Evolutionary conservation across 345 rosid genomes (phyloP).

Genomic region (Conringia planisiliqua): DNA sequence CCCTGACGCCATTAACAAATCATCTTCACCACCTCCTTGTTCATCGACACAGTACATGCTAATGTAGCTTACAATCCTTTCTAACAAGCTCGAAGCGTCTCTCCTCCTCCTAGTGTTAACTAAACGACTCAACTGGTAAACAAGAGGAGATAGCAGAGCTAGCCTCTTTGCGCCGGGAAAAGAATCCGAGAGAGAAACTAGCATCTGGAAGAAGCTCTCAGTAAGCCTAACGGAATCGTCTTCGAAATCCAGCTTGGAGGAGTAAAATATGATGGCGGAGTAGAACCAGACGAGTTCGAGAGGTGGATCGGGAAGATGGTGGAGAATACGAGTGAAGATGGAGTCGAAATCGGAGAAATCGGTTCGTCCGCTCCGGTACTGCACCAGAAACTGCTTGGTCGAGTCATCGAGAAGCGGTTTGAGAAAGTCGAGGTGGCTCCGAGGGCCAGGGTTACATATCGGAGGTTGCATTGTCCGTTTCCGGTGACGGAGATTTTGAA

Average conservation of each 20-base stretch:
- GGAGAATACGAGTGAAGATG: conserved; percentile 60
- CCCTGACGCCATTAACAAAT: conserved; percentile 33
- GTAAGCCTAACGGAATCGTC: conserved; percentile 31
- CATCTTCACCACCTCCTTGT: conserved; percentile 26
- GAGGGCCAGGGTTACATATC: not conserved
- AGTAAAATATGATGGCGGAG: conserved; percentile 51
- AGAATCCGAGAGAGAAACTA: conserved; percentile 46
- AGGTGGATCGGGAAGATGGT: conserved; percentile 49
- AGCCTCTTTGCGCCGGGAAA: conserved; percentile 42
- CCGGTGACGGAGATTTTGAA: conserved; percentile 17
- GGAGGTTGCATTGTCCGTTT: conserved; percentile 30
- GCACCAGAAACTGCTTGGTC: conserved; percentile 46
- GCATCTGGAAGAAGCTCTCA: conserved; percentile 51
- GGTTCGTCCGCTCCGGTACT: conserved; percentile 42
- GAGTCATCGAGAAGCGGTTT: conserved; percentile 62
- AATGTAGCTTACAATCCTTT: conserved; percentile 48
- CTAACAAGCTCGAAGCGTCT: conserved; percentile 54
- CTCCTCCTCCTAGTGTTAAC: conserved; percentile 17
- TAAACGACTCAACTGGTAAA: conserved; percentile 45
- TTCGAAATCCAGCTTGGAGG: conserved; percentile 28
- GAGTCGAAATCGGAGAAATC: conserved; percentile 62
- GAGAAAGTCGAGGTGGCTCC: conserved; percentile 25
- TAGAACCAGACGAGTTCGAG: conserved; percentile 74
- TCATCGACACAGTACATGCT: conserved; percentile 34
- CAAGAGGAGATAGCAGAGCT: conserved; percentile 60